Base-by-base conservation (phyloP, 202 grass and related monocot species). In the Schoenoplectus tabernaemontani region DNA sequence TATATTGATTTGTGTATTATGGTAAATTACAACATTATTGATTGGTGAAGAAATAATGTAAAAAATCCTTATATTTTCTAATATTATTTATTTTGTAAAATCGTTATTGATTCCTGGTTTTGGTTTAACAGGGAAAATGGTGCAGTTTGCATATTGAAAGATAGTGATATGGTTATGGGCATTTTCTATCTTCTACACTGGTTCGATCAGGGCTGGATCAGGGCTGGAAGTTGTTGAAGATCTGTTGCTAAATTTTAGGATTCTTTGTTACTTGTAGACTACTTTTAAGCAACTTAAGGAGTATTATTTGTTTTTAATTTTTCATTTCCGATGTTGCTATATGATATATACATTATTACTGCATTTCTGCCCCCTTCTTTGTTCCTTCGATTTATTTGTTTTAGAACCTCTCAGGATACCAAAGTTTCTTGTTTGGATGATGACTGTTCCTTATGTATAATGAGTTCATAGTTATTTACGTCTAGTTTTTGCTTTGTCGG, bases 361-460 rank as follows among this genome's bases (percentile, higher is more conserved):
- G 78, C 58, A 80, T 36, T 64, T 62, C 38, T 20, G 69, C 22
- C 15, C 10, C 43, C 10, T 33, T 33, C 23, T 57, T 78, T 85
- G 80, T 78, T 66, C 53, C 77, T 86, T n/a, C n/a, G n/a, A 84
- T 94, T 93, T 89, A 89, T 91, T 94, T 94, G 84, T 86, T 93
- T 16, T 60, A 82, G 58, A 42, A 80, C 62, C 74, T 85, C 47
- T 89, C 85, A 91, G 78, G 83, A 65, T 85, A 17, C 77, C 82
- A 51, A 85, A 82, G 53, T 85, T 60, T 85, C 44, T 23, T 91
- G 71, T 77, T 88, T 90, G 62, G 65, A 26, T 79, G 33, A 76
- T 79, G 33, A 76, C 67, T 83, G 78, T 87, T 78, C 64, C 81
- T 82, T 80, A 85, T 84, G 87, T 93, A 90, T 86, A 91, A 85